Conservation (phyloP, 441 rosid genomes). For the Geranium incanum region DNA sequence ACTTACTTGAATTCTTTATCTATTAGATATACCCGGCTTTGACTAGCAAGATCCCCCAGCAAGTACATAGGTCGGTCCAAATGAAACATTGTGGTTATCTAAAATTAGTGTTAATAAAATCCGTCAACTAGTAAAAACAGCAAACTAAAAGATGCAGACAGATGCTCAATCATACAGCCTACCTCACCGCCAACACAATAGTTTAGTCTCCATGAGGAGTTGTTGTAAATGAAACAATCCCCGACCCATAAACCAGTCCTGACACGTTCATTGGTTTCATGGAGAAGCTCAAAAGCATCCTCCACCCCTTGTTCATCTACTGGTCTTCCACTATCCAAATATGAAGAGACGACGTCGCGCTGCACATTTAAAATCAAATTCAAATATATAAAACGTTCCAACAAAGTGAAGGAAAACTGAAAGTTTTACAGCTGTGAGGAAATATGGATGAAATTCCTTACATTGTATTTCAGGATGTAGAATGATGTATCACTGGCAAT, state of each 20-base stretch:
- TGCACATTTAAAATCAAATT: constrained; percentile 32
- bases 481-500: constrained; percentile 92
- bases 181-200: constrained; percentile 99
- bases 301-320: constrained; percentile 96
- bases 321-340: constrained; percentile 73
- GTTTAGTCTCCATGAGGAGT: constrained; percentile 95
- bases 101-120: constrained; percentile 18
- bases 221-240: constrained; percentile 94
- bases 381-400: constrained; percentile 17
- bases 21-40: constrained; percentile 88
- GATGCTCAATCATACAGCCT: constrained; percentile 20
- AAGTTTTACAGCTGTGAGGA: constrained; percentile 11
- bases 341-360: constrained; percentile 80
- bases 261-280: constrained; percentile 93
- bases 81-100: constrained; percentile 97
- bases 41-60: constrained; percentile 91
- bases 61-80: constrained; percentile 98
- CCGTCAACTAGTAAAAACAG: constrained; percentile 11
- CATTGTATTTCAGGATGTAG: constrained; percentile 90
- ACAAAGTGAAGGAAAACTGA: not conserved
- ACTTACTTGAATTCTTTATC: constrained; percentile 99
- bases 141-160: constrained; percentile 7
- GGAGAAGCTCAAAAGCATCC: constrained; percentile 97
- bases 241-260: constrained; percentile 99
- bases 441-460: constrained; percentile 28